Evolutionary conservation across 2,329 filamentous ascomycete species (phyloP).

Genomic region (Trichoderma atrobrunneum): DNA sequence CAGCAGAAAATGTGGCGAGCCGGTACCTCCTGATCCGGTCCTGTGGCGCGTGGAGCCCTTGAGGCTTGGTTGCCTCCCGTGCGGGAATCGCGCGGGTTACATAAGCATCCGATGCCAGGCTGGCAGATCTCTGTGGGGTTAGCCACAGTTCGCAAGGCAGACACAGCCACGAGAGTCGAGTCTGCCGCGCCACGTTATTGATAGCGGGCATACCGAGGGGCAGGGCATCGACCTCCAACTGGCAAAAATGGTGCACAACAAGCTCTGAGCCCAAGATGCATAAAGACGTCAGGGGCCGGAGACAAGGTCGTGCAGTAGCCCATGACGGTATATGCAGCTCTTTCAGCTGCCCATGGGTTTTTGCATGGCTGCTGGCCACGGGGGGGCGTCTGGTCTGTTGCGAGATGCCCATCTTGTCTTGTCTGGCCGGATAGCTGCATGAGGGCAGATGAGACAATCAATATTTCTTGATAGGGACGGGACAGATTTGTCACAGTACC

Average conservation of each 20-base stretch:
- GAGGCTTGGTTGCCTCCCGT: slow-evolving; percentile 15
- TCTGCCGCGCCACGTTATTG: slow-evolving; percentile 16
- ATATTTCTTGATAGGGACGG: not conserved
- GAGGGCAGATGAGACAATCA: slow-evolving; percentile 1
- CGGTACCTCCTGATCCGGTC: slow-evolving; percentile 1
- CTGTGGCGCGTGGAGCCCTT: slow-evolving; percentile 3
- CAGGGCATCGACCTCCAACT: slow-evolving; percentile 2
- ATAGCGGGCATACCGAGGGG: slow-evolving; percentile 14
- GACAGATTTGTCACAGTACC: not conserved
- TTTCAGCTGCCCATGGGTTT: slow-evolving; percentile 15
- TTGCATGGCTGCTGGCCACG: not conserved
- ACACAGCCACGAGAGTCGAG: slow-evolving; percentile 11
- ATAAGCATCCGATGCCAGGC: not conserved
- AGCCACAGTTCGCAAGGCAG: slow-evolving; percentile 18
- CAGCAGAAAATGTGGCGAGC: not conserved
- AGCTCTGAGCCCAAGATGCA: slow-evolving; percentile 5
- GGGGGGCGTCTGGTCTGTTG: not conserved
- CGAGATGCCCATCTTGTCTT: not conserved
- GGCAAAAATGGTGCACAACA: not conserved
- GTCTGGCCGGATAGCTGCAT: not conserved
- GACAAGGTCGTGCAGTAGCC: slow-evolving; percentile 2
- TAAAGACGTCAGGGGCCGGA: slow-evolving; percentile 10
- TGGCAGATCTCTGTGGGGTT: slow-evolving; percentile 16
- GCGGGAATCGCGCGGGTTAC: not conserved
- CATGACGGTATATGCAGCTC: slow-evolving; percentile 6